These are phyloP conservation scores for Sclerotinia trifoliorum DNA, from an alignment of 2,329 filamentous ascomycete species.

Conservation along the genomic window DNA sequence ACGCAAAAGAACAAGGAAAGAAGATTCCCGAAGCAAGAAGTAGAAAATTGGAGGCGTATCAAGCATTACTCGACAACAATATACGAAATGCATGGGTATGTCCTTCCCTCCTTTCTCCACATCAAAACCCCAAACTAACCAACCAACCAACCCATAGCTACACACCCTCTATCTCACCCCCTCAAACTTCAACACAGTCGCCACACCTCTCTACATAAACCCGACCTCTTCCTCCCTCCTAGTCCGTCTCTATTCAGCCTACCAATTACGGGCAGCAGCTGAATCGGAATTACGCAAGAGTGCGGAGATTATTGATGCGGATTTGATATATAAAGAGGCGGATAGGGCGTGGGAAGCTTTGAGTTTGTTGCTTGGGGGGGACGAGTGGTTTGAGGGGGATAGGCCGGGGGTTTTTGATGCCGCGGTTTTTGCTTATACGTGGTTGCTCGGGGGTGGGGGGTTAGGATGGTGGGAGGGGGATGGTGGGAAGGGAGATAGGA, in stretches of 20 bases:
- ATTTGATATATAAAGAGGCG: constrained; percentile 59
- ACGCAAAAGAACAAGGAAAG: constrained; percentile 55
- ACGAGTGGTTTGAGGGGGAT: constrained; percentile 54
- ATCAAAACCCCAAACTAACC: neutral
- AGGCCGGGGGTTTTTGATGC: constrained; percentile 79
- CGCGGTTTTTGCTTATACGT: constrained; percentile 83
- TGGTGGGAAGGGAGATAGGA: constrained; percentile 45
- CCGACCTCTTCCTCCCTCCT: constrained; percentile 58
- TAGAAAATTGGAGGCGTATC: constrained; percentile 65
- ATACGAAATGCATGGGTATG: constrained; percentile 84
- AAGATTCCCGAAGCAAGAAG: constrained; percentile 49
- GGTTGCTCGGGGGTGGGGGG: constrained; percentile 67
- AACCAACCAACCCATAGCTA: constrained; percentile 50
- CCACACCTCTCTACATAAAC: constrained; percentile 70
- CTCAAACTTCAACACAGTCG: constrained; percentile 63
- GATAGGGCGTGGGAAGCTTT: constrained; percentile 62
- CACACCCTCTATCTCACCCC: constrained; percentile 77
- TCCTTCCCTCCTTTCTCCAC: constrained; percentile 9
- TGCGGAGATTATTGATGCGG: constrained; percentile 54
- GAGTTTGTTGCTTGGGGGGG: constrained; percentile 55
- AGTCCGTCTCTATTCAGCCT: constrained; percentile 61
- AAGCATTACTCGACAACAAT: constrained; percentile 70
- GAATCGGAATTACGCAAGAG: constrained; percentile 69
- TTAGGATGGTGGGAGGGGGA: constrained; percentile 59
- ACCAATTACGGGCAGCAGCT: constrained; percentile 71